Percentiles rank a stretch among this genome's conserved stretches.
These are phyloP conservation scores for Colletotrichum echinochloae DNA, from an alignment of 2,329 filamentous ascomycete species.

Conservation along the genomic window DNA sequence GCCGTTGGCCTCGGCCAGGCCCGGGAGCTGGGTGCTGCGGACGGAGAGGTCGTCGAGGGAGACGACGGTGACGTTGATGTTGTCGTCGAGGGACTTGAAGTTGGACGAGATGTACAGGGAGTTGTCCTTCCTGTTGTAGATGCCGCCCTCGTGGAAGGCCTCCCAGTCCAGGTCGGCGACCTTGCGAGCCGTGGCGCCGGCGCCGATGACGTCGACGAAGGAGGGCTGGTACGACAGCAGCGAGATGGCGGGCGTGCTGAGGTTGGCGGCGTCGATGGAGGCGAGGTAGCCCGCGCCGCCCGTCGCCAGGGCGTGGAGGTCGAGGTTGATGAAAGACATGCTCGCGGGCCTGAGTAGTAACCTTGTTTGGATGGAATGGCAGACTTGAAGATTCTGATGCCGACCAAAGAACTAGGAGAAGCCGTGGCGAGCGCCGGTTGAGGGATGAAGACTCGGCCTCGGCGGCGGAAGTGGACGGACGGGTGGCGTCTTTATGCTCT, in stretches of 20 bases:
- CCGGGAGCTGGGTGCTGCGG: conserved; percentile 42
- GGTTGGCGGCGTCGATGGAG: conserved; percentile 34
- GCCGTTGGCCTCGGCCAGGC: conserved; percentile 43
- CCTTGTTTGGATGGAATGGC: conserved; percentile 15
- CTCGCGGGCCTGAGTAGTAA: conserved; percentile 24
- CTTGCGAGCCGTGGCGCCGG: conserved; percentile 36
- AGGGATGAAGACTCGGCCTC: conserved; percentile 43
- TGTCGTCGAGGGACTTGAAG: conserved; percentile 34
- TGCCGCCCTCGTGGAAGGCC: conserved; percentile 41
- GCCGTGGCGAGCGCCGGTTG: conserved; percentile 28
- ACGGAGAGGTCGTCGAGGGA: conserved; percentile 42
- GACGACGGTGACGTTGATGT: conserved; percentile 42
- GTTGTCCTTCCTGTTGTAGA: conserved; percentile 41
- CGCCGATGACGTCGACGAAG: conserved; percentile 33
- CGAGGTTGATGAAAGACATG: conserved; percentile 36
- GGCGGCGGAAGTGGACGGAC: conserved; percentile 49
- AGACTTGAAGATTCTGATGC: conserved; percentile 10
- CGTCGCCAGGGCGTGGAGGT: conserved; percentile 35
- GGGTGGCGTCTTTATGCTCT: conserved; percentile 30
- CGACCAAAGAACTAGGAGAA: conserved; percentile 36
- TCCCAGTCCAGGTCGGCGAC: conserved; percentile 37
- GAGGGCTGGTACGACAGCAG: conserved; percentile 35
- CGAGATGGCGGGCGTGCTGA: conserved; percentile 29
- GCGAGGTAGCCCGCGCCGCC: conserved; percentile 39
- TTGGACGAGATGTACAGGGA: conserved; percentile 40